Evolutionary conservation across 768 basidiomycete species (phyloP).

Genomic region (Roridomyces roridus): DNA sequence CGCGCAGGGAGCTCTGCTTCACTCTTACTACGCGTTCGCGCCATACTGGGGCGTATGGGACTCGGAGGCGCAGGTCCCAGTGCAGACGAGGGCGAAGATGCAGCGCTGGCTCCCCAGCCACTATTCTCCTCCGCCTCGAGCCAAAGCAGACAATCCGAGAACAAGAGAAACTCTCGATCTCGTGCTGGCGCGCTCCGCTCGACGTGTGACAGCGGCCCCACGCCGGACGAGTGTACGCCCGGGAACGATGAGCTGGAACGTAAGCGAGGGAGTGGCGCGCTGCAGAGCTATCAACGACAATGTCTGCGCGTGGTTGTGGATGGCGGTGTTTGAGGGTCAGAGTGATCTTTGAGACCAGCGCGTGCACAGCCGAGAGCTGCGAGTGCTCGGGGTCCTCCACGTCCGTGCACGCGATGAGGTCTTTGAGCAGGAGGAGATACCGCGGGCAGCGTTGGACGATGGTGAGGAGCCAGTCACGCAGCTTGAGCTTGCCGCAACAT

Average conservation of each 20-base stretch:
- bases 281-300: constrained; percentile 81
- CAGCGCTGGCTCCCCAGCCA: constrained; percentile 30
- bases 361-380: constrained; percentile 63
- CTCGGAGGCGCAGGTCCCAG: constrained; percentile 8
- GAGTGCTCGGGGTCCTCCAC: constrained; percentile 70
- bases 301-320: constrained; percentile 80
- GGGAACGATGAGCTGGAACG: constrained; percentile 78
- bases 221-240: constrained; percentile 82
- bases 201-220: constrained; percentile 62
- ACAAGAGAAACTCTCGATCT: constrained; percentile 77
- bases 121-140: constrained; percentile 47
- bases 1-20: constrained; percentile 57
- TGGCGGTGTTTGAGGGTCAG: constrained; percentile 77
- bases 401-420: constrained; percentile 73
- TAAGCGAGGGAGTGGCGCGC: constrained; percentile 74
- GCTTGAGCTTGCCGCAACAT: constrained; percentile 73
- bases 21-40: constrained; percentile 61
- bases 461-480: constrained; percentile 86
- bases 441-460: constrained; percentile 89
- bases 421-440: constrained; percentile 83
- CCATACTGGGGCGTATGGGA: constrained; percentile 38
- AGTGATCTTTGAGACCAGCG: constrained; percentile 81
- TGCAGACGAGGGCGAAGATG: no score
- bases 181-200: constrained; percentile 56
- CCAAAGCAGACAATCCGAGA: constrained; percentile 85